These are phyloP conservation scores for Conoideocrella luteorostrata DNA, from an alignment of 2,329 filamentous ascomycete genomes.

Conservation along the genomic window DNA sequence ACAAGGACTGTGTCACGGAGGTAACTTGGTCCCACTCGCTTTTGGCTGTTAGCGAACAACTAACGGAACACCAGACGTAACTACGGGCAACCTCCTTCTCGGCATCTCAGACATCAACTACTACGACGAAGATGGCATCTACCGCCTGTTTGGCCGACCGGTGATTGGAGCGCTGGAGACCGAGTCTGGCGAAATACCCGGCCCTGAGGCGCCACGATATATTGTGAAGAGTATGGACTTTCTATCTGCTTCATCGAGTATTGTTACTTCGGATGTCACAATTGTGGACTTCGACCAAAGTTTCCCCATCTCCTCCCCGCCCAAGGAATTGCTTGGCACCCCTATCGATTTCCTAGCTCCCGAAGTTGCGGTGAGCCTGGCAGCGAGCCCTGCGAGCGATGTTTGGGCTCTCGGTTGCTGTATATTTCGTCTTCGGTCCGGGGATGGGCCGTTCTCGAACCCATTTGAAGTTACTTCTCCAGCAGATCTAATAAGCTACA, in stretches of 20 bases:
- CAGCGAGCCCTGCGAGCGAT: slow-evolving; percentile 10
- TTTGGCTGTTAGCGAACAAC: slow-evolving; percentile 11
- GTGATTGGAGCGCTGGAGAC: slow-evolving; percentile 9
- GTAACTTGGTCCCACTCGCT: slow-evolving; percentile 10
- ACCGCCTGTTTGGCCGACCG: slow-evolving; percentile 12
- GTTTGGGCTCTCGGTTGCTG: background rate
- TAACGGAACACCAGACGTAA: background rate
- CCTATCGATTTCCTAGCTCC: slow-evolving; percentile 17
- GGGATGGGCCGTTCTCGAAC: background rate
- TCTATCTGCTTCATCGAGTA: slow-evolving; percentile 9
- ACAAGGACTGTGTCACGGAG: slow-evolving; percentile 19
- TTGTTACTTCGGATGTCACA: slow-evolving; percentile 13
- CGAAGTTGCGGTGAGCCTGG: slow-evolving; percentile 14
- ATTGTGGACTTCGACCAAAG: slow-evolving; percentile 17
- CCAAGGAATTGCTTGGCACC: slow-evolving; percentile 13
- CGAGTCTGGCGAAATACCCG: slow-evolving; percentile 12
- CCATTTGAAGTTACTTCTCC: background rate
- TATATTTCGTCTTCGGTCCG: background rate
- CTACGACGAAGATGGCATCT: slow-evolving; percentile 9
- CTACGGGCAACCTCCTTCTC: slow-evolving; percentile 15
- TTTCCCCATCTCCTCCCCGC: slow-evolving; percentile 14
- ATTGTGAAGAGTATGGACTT: slow-evolving; percentile 16
- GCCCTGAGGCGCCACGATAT: slow-evolving; percentile 17
- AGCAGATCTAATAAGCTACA: background rate
- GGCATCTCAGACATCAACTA: slow-evolving; percentile 5